Conservation (phyloP, 768 basidiomycete genomes). For the Auriscalpium orientale region DNA sequence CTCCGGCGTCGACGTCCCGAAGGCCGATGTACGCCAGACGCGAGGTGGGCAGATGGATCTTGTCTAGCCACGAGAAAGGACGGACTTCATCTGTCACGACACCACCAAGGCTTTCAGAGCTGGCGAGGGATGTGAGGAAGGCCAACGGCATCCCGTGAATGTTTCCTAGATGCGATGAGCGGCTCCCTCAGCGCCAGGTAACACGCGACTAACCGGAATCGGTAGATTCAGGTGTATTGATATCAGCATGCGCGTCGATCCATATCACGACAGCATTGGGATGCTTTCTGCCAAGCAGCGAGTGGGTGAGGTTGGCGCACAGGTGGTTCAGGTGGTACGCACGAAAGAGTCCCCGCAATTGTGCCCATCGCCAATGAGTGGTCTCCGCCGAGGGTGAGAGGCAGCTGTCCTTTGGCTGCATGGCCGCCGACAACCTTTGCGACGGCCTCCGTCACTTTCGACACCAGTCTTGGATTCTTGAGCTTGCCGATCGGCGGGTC, state of each 20-base stretch:
- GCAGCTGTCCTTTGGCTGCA: slow-evolving; percentile 70
- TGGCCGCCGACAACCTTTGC: slow-evolving; percentile 70
- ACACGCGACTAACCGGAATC: slow-evolving; percentile 45
- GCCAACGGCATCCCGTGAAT: slow-evolving; percentile 98
- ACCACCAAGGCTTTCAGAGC: slow-evolving; percentile 2
- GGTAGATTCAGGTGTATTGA: slow-evolving; percentile 84
- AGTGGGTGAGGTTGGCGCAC: slow-evolving; percentile 1
- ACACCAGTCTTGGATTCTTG: slow-evolving; percentile 86
- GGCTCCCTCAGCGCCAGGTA: background rate
- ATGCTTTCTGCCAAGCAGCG: slow-evolving; percentile 39
- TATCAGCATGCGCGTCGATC: slow-evolving; percentile 97
- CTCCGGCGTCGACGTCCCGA: slow-evolving; percentile 84
- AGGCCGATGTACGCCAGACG: slow-evolving; percentile 95
- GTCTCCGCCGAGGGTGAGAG: slow-evolving; percentile 91
- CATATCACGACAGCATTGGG: slow-evolving; percentile 86
- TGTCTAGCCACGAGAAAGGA: slow-evolving; percentile 51
- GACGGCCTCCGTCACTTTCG: slow-evolving; percentile 72
- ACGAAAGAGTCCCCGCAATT: slow-evolving; percentile 83
- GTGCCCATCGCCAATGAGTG: slow-evolving; percentile 97
- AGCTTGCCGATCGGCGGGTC: slow-evolving; percentile 85
- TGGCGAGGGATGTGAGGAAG: slow-evolving; percentile 57
- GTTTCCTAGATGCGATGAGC: slow-evolving; percentile 49
- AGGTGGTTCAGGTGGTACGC: slow-evolving; percentile 15
- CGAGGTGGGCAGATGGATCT: slow-evolving; percentile 51
- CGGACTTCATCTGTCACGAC: background rate